Base-by-base conservation (phyloP, 2,329 filamentous ascomycete species). In the Colletotrichum camelliae region DNA sequence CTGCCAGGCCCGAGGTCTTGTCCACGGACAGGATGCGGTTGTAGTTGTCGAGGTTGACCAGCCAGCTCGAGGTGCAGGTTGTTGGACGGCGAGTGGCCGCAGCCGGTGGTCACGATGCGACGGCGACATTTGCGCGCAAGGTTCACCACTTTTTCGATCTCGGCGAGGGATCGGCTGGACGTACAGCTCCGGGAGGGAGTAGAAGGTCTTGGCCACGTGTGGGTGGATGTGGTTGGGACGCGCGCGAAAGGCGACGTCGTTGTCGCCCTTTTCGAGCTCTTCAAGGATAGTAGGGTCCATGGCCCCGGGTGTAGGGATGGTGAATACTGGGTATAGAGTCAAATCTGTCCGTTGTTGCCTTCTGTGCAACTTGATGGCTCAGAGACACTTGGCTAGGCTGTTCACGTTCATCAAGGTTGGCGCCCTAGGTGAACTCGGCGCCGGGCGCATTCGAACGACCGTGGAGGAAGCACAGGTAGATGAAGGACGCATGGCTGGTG, bases 191-290 rank as follows among this genome's bases (percentile, higher is more conserved):
- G 97, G 97, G 21, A 93, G 91, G 67, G 94, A 97, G 81, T 94
- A 93, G 87, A 97, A 98, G 66, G 97, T 98, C 82, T 93, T 93
- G 52, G 97, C 97, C 97, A 99, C 24, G 97, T 99, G 81, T 93
- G 93, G 93, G 87, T 98, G 97, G 65, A 93, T 86, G 84, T 98
- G 93, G 69, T 91, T 88, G 75, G 90, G 87, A 74, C 89, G 89
- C 7, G 95, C 94, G 83, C 93, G 94, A 87, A 98, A 98, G 58
- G 95, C 92, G 52, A 97, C 80, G 72, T 86, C 84, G 72, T 74
- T 73, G 71, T 77, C 74, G 73, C 80, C 79, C 71, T 75, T 77
- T 15, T 79, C 77, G 66, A 85, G 80, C 81, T 85, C 83, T 37
- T 83, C 81, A 24, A 78, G 79, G 73, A 83, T 82, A 27, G 81